These are phyloP conservation scores for Bolboschoenoplectus hybrid DNA, from an alignment of 202 grass and related monocot genomes.

Conservation along the genomic window DNA sequence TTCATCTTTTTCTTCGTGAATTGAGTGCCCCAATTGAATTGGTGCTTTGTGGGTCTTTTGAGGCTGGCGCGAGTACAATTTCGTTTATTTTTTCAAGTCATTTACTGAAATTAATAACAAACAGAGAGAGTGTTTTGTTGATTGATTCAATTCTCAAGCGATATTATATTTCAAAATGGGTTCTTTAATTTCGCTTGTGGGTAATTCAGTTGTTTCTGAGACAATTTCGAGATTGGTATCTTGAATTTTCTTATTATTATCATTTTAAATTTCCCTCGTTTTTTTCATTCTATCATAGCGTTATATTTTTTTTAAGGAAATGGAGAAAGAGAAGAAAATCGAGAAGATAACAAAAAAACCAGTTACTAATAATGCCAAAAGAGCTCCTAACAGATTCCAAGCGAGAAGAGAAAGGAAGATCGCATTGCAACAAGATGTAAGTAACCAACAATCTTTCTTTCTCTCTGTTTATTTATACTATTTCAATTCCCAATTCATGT, in stretches of 20 bases:
- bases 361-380: slow-evolving; percentile 38
- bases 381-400: slow-evolving; percentile 50
- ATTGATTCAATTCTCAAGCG: slow-evolving; percentile 50
- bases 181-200: slow-evolving; percentile 45
- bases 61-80: slow-evolving; percentile 31
- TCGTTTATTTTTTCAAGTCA: neutral
- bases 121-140: slow-evolving; percentile 17
- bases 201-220: slow-evolving; percentile 43
- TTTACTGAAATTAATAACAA: slow-evolving; percentile 11
- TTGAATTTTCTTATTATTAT: slow-evolving; percentile 33
- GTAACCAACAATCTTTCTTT: slow-evolving; percentile 43
- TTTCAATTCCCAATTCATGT: slow-evolving; percentile 29
- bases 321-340: slow-evolving; percentile 67
- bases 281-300: slow-evolving; percentile 40
- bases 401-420: slow-evolving; percentile 80
- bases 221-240: slow-evolving; percentile 45
- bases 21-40: slow-evolving; percentile 37
- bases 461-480: slow-evolving; percentile 2
- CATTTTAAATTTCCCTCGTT: slow-evolving; percentile 46
- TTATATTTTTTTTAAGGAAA: slow-evolving; percentile 54
- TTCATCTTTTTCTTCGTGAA: slow-evolving; percentile 42
- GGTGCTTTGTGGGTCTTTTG: slow-evolving; percentile 31
- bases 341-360: slow-evolving; percentile 42
- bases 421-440: slow-evolving; percentile 89
- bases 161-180: slow-evolving; percentile 44